Evolutionary conservation across 139 green algal genomes (phyloP), one percentile per base, ranked within the genome.

Genomic region (Ettlia oleoabundans): DNA sequence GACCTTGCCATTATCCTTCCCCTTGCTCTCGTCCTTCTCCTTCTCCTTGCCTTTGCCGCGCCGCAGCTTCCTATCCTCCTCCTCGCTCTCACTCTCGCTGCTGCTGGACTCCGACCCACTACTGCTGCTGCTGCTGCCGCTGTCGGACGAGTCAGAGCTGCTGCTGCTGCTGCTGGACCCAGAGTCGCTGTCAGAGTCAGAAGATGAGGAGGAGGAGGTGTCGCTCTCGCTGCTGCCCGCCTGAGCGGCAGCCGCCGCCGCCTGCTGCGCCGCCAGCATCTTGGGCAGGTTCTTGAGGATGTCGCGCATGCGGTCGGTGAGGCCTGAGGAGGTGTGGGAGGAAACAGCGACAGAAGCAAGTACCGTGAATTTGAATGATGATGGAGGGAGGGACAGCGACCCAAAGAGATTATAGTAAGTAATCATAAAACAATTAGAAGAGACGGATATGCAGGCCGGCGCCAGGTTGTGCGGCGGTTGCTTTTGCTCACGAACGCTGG

Each of bases 301-400:
- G 69, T 95, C 95, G 55, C 97, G 94, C 92, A 98, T 93, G 62
- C 78, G 73, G 82, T 99, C 97, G 3, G 97, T 99, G 26, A 99
- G 88, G 53, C 94, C 95, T 84, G 78, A n/a, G n/a, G n/a, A n/a
- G n/a, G n/a, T n/a, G n/a, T n/a, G n/a, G n/a, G n/a, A n/a, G n/a
- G n/a, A 10, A 58, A 15, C 47, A 58, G 47, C 47, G 15, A 15
- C 47, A 58, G 47, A 15, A 58, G 47, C 47, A 58, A n/a, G n/a
- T n/a, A n/a, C n/a, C n/a, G n/a, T n/a, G n/a, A n/a, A n/a, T n/a
- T n/a, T n/a, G n/a, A n/a, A n/a, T n/a, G n/a, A n/a, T n/a, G n/a
- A n/a, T n/a, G n/a, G n/a, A n/a, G n/a, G n/a, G n/a, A n/a, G n/a
- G n/a, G n/a, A n/a, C n/a, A n/a, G n/a, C n/a, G n/a, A n/a, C n/a